Evolutionary conservation across 202 grass and related monocot species (phyloP).

Genomic region (Setaria italica): DNA sequence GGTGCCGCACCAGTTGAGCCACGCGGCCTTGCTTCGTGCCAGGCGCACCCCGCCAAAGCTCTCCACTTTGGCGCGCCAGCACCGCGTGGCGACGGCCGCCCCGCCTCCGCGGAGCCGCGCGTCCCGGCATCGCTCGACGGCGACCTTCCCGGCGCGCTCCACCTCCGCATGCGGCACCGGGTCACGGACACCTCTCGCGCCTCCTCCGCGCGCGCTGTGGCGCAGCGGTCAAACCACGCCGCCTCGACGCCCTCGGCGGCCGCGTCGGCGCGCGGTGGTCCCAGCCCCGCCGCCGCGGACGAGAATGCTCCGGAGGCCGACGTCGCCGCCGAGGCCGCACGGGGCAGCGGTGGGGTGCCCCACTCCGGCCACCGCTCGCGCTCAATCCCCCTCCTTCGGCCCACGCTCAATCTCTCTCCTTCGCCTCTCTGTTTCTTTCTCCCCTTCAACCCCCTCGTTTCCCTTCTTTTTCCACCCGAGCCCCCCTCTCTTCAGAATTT

Average conservation of each 20-base stretch:
- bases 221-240: slow-evolving; percentile 54
- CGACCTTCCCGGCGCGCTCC: slow-evolving; percentile 56
- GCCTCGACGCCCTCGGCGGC: slow-evolving; percentile 38
- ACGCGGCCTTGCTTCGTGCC: slow-evolving; percentile 42
- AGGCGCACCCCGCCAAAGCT: slow-evolving; percentile 67
- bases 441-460: too few species aligned
- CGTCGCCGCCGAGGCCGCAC: slow-evolving; percentile 38
- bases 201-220: slow-evolving; percentile 43
- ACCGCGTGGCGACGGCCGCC: slow-evolving; percentile 35
- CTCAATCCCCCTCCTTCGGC: too few species aligned
- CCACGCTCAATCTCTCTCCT: too few species aligned
- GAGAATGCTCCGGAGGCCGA: slow-evolving; percentile 44
- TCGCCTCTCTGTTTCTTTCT: too few species aligned
- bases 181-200: slow-evolving; percentile 49
- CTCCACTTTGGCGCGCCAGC: slow-evolving; percentile 59
- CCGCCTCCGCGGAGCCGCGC: slow-evolving; percentile 47
- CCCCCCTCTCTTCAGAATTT: too few species aligned
- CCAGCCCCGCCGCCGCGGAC: slow-evolving; percentile 38
- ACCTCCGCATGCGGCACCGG: slow-evolving; percentile 55
- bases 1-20: slow-evolving; percentile 63
- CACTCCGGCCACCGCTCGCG: too few species aligned
- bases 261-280: slow-evolving; percentile 38
- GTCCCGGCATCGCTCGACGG: slow-evolving; percentile 57
- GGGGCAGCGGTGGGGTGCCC: too few species aligned
- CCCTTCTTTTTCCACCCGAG: too few species aligned